Evolutionary conservation across 148 eudicot genomes (phyloP).

Genomic region (Linanthus parryae): DNA sequence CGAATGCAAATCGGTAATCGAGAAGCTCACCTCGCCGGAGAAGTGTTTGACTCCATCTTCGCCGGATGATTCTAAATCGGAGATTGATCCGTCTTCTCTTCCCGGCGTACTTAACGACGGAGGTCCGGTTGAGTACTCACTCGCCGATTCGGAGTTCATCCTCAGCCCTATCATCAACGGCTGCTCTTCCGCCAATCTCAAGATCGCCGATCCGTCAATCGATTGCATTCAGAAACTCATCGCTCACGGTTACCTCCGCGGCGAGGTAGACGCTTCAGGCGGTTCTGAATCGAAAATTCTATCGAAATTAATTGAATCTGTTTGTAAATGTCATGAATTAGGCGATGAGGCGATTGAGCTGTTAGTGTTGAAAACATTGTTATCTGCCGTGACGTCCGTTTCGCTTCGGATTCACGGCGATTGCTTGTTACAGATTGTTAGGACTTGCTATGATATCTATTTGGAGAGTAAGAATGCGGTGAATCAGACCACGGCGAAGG

Average conservation of each 20-base stretch:
- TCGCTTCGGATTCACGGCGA: constrained; percentile 79
- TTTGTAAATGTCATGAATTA: constrained; percentile 56
- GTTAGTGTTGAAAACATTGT: constrained; percentile 56
- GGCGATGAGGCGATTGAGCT: constrained; percentile 60
- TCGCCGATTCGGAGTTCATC: constrained; percentile 62
- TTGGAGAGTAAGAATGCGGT: constrained; percentile 78
- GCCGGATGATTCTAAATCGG: constrained; percentile 20
- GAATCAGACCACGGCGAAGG: constrained; percentile 94
- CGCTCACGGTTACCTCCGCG: constrained; percentile 65
- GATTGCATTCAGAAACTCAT: constrained; percentile 69
- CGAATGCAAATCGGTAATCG: constrained; percentile 65
- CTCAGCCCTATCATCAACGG: constrained; percentile 63
- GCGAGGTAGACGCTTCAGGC: constrained; percentile 62
- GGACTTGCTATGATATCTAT: constrained; percentile 86
- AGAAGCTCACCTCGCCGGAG: constrained; percentile 30
- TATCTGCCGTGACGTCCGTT: constrained; percentile 72
- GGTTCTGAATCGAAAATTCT: constrained; percentile 52
- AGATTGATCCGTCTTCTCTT: constrained; percentile 19
- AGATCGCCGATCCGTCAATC: constrained; percentile 66
- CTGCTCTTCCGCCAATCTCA: constrained; percentile 38
- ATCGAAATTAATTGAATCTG: constrained; percentile 51
- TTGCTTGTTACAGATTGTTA: constrained; percentile 65
- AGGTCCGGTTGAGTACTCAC: constrained; percentile 36
- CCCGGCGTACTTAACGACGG: constrained; percentile 60
- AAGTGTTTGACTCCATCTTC: constrained; percentile 17